phyloP scores from a whole-genome alignment of 1,284 basidiomycete genomes.

The Volvariella volvacea region DNA sequence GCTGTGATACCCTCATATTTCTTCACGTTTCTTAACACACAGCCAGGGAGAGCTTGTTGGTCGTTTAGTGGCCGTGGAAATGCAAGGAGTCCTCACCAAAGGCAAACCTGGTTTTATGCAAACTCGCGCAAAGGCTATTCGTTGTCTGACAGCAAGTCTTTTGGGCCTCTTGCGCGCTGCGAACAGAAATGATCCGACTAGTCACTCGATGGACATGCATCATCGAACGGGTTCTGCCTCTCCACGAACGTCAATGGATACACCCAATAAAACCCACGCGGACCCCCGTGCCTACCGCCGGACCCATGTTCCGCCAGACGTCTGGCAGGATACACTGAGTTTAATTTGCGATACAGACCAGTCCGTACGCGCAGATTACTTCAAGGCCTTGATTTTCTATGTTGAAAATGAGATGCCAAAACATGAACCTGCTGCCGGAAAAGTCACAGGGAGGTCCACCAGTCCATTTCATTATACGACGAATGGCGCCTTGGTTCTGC shows the following conservation, averaged over 20 bases:
- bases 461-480: conserved; percentile 38
- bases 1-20: conserved; percentile 15
- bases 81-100: conserved; percentile 45
- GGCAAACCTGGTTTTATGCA: conserved; percentile 38
- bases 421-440: conserved; percentile 38
- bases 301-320: conserved; percentile 71
- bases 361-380: conserved; percentile 71
- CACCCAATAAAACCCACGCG: conserved; percentile 16
- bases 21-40: conserved; percentile 4
- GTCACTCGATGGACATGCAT: conserved; percentile 12
- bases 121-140: conserved; percentile 63
- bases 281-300: conserved; percentile 43
- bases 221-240: conserved; percentile 6
- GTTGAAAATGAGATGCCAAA: conserved; percentile 70
- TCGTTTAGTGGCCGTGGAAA: conserved; percentile 68
- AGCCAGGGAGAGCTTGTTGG: conserved; percentile 69
- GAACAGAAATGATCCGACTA: conserved; percentile 38
- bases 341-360: conserved; percentile 75
- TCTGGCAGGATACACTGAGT: conserved; percentile 85
- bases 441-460: conserved; percentile 35
- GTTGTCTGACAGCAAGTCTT: conserved; percentile 67
- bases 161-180: conserved; percentile 67
- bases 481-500: conserved; percentile 43
- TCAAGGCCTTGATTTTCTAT: conserved; percentile 66
- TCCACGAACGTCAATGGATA: conserved; percentile 10